Base-by-base conservation (phyloP, 73 alveolate genomes). In the Paraurostyla sp. region DNA sequence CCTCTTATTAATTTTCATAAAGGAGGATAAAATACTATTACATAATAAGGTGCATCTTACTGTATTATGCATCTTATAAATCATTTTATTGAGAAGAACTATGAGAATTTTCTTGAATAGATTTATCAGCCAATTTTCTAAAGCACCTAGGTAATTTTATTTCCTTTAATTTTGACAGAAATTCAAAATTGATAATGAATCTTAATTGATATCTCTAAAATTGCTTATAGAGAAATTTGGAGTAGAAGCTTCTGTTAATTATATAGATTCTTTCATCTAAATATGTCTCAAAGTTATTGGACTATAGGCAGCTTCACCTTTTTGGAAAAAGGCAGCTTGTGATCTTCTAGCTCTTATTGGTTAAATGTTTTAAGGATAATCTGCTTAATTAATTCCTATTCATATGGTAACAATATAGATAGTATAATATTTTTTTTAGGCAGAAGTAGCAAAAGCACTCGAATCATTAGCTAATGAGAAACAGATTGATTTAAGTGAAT, bases 21-120 rank as follows among this genome's bases (percentile, higher is more conserved):
- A 45, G 80, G 80, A 1, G 87, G 87, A 6, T 11, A 45, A 27
- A 48, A 45, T 48, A 50, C 71, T 48, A 73, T 73, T 51, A 50
- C 46, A 56, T 27, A 73, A 36, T 27, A 73, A 48, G 87, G 87
- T 7, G 87, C 87, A 11, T 73, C 87, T 7, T 73, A 20, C 33
- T 73, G 87, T 50, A 73, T 73, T 3, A 45, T 48, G 87, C 87
- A 73, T 50, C 46, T 73, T 3, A 73, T 73, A 2, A 71, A 73
- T 43, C 87, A 73, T 45, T 73, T 73, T 40, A 9, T 30, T 30
- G 35, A 51, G 6, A 1, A 22, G 32, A 45, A 35, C 73, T 48
- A 23, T 1, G 29, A 6, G 7, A 71, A 73, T 48, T 27, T 73
- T 15, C 71, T 73, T 3, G 87, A 73, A 48, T 16, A 50, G 42